These are phyloP conservation scores for Neurospora sp. DNA, from an alignment of 495 filamentous ascomycete genomes.

Conservation along the genomic window DNA sequence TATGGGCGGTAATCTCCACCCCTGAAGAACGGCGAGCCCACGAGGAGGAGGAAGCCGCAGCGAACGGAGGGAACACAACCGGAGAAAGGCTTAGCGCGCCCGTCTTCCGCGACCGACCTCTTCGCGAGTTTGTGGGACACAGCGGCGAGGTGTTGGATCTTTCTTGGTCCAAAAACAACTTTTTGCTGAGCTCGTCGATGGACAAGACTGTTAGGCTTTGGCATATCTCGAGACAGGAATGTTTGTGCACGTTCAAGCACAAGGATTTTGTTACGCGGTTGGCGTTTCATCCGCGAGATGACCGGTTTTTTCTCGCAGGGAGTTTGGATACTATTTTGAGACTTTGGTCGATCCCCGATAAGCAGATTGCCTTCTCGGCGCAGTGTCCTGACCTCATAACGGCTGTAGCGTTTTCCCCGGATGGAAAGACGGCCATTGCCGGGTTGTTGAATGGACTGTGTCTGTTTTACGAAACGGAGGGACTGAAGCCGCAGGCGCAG, in stretches of 20 bases:
- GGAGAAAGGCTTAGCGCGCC: constrained; percentile 70
- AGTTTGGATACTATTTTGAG: constrained; percentile 87
- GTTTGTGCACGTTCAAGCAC: constrained; percentile 92
- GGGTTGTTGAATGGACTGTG: constrained; percentile 80
- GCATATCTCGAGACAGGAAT: constrained; percentile 80
- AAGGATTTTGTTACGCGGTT: constrained; percentile 93
- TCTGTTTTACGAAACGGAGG: constrained; percentile 91
- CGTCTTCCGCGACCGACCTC: constrained; percentile 73
- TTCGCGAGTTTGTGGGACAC: constrained; percentile 76
- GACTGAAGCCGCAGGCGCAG: constrained; percentile 70
- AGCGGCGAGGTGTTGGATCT: constrained; percentile 80
- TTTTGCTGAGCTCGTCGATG: constrained; percentile 93
- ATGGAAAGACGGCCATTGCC: constrained; percentile 82
- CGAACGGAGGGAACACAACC: constrained; percentile 12
- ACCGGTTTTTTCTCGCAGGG: constrained; percentile 93
- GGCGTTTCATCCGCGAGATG: constrained; percentile 88
- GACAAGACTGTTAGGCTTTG: constrained; percentile 95
- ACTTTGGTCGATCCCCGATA: constrained; percentile 96
- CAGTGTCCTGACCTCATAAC: constrained; percentile 84
- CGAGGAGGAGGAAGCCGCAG: constrained; percentile 60
- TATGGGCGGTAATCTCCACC: constrained; percentile 84
- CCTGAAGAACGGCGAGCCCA: constrained; percentile 64
- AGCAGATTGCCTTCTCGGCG: constrained; percentile 79
- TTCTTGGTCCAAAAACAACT: constrained; percentile 99
- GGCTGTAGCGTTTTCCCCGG: constrained; percentile 85